Evolutionary conservation across 129 eudicot genomes (phyloP), one percentile per base, ranked within the genome.

Genomic region (Artemisia annua): DNA sequence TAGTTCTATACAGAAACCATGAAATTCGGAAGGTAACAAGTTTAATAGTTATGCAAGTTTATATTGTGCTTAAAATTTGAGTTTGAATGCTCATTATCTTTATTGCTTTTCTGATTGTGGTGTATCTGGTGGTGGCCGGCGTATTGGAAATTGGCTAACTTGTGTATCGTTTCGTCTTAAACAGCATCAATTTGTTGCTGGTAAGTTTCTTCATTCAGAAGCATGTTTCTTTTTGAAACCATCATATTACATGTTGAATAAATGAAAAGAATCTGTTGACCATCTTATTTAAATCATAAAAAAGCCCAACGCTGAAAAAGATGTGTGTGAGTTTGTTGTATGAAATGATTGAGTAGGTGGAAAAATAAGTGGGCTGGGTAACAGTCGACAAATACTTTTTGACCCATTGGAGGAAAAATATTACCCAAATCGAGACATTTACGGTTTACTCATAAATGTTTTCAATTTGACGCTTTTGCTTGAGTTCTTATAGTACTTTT

Each of bases 141-240:
- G 39, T 59, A 73, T 64, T 83, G 88, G 67, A 57, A 54, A 65
- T 69, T 60, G 83, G 63, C 69, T 28, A 70, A 71, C 53, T 48
- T 44, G 32, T 78, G 69, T 26, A 56, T 71, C 66, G 16, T 80
- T 48, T 63, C 59, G 26, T 69, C 58, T 65, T 69, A 69, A 78
- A 84, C 88, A 95, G 99, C 86, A 87, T 82, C 99, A 95, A 83
- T 95, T 95, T 88, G 94, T 95, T 78, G 99, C 99, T 65, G 99
- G 99, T 95, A 82, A 82, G 99, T 70, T 58, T 48, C 65, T 76
- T 58, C 59, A 16, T 70, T 76, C 60, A 26, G 53, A 58, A 49
- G 50, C 71, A 69, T 59, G 11, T 4, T 60, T 30, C 20, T 26
- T 35, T 50, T 60, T 30, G 22, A 69, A 61, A 39, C 7, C 16